Conservation (phyloP, 257 asterid species). For the Fraxinus pennsylvanica region DNA sequence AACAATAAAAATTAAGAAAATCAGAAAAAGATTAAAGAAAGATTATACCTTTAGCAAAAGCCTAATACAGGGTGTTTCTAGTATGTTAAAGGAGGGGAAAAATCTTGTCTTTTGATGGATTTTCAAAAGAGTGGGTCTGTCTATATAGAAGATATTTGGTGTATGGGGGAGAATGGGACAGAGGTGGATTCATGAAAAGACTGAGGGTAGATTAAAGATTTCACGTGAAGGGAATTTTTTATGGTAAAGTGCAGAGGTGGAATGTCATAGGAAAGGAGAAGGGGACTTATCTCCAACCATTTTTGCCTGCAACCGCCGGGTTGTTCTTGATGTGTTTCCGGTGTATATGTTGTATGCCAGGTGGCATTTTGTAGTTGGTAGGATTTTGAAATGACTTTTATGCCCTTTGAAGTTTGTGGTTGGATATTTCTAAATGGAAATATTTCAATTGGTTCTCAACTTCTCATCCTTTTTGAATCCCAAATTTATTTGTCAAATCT, state of each 20-base stretch:
- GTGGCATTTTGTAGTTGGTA: constrained; percentile 31
- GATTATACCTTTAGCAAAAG: constrained; percentile 40
- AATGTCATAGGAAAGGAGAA: constrained; percentile 66
- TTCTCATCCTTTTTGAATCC: no score
- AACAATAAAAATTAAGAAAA: constrained; percentile 22
- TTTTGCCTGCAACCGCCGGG: constrained; percentile 47
- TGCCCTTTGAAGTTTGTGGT: neutral
- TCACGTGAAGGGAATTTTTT: neutral
- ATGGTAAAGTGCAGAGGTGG: constrained; percentile 56
- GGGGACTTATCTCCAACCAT: constrained; percentile 60
- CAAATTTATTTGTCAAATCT: no score
- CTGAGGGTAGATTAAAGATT: constrained; percentile 32
- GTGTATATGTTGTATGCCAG: constrained; percentile 32
- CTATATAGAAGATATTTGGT: constrained; percentile 26
- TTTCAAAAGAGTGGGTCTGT: constrained; percentile 37
- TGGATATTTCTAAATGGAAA: neutral
- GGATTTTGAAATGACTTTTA: neutral
- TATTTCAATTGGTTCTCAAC: no score
- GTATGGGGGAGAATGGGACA: constrained; percentile 21
- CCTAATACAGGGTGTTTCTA: constrained; percentile 25
- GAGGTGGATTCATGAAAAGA: constrained; percentile 15
- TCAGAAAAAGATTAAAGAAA: constrained; percentile 22
- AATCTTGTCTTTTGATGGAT: constrained; percentile 44
- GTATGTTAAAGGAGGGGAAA: constrained; percentile 24
- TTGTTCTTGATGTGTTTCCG: constrained; percentile 18